Percentiles rank a stretch among this genome's conserved stretches.
phyloP scores from a whole-genome alignment of 2,329 filamentous ascomycete species.

The Pseudogymnoascus sp. region DNA sequence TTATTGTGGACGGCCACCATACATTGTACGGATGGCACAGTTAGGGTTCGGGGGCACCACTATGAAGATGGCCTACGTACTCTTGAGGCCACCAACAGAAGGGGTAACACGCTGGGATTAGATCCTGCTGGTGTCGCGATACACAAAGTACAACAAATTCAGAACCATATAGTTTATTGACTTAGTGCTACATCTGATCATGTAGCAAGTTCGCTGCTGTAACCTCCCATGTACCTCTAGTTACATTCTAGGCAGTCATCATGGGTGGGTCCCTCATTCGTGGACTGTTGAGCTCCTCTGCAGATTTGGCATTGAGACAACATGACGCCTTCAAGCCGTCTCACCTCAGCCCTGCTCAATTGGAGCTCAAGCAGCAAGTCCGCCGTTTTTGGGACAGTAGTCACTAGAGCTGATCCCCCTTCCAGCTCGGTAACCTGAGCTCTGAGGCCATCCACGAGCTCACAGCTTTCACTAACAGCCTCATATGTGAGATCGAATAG shows the following conservation, averaged over 20 bases:
- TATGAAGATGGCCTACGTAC: not conserved
- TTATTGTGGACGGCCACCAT: not conserved
- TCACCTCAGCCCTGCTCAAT: not conserved
- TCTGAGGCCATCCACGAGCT: slow-evolving; percentile 12
- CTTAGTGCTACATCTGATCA: not conserved
- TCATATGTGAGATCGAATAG: slow-evolving; percentile 13
- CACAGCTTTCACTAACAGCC: slow-evolving; percentile 11
- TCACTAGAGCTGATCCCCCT: not conserved
- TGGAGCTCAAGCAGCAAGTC: not conserved
- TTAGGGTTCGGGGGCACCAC: not conserved
- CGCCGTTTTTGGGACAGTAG: not conserved
- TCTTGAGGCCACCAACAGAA: not conserved
- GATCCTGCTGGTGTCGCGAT: not conserved
- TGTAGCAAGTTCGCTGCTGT: not conserved
- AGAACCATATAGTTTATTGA: not conserved
- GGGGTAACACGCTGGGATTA: not conserved
- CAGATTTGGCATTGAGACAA: not conserved
- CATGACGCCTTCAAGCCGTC: not conserved
- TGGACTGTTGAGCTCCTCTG: not conserved
- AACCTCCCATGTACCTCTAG: not conserved
- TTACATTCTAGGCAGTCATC: not conserved
- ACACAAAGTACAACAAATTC: not conserved
- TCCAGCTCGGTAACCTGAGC: not conserved
- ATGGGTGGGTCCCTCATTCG: not conserved
- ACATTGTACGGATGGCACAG: not conserved